Evolutionary conservation across 805 yeast genomes (phyloP).

Genomic region (Pachysolen tannophilus): DNA sequence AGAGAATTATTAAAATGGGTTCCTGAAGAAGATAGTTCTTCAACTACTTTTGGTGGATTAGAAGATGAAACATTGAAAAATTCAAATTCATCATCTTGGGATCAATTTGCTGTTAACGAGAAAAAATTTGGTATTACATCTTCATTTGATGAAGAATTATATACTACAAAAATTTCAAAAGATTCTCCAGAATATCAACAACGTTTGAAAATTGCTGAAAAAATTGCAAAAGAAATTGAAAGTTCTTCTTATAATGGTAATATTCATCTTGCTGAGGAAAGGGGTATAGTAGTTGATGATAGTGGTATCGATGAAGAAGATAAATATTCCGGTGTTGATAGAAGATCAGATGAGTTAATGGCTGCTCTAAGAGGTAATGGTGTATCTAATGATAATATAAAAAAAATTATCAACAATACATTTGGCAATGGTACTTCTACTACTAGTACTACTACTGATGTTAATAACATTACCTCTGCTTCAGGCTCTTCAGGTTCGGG

Average conservation of each 20-base stretch:
- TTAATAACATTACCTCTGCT: no score
- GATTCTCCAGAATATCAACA: constrained; percentile 65
- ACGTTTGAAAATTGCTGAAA: constrained; percentile 63
- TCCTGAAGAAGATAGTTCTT: constrained; percentile 44
- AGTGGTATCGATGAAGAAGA: constrained; percentile 93
- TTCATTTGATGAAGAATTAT: constrained; percentile 74
- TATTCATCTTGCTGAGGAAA: constrained; percentile 83
- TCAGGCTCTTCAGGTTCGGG: constrained; percentile 16
- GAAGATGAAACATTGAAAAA: constrained; percentile 30
- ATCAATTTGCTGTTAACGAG: constrained; percentile 90
- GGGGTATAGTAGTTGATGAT: constrained; percentile 73
- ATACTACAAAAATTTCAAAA: constrained; percentile 71
- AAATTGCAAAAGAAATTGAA: constrained; percentile 79
- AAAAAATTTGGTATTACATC: constrained; percentile 83
- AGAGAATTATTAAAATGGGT: constrained; percentile 81
- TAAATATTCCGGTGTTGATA: constrained; percentile 85
- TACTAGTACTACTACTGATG: constrained; percentile 17
- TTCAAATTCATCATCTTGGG: constrained; percentile 48
- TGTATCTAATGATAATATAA: neutral
- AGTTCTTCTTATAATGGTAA: constrained; percentile 55
- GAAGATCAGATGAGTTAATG: constrained; percentile 45
- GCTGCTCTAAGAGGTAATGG: constrained; percentile 29
- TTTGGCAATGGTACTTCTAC: constrained; percentile 19
- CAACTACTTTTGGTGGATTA: constrained; percentile 19
- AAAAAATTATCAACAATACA: no score